These are phyloP conservation scores for Exobasidium rhododendri DNA, from an alignment of 1,284 basidiomycete genomes.

Conservation along the genomic window DNA sequence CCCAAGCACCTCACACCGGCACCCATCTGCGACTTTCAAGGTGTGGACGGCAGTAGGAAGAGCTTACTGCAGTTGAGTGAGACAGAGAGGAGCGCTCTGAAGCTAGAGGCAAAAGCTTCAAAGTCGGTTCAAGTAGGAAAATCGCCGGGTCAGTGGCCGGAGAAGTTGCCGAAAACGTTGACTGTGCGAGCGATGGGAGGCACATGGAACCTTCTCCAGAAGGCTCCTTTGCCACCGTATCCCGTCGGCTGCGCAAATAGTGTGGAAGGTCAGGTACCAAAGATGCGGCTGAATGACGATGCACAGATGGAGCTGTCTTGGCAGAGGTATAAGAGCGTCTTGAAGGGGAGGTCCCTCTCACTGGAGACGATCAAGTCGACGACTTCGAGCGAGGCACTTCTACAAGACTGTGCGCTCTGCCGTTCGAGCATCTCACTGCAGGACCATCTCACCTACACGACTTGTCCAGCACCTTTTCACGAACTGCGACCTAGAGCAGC, in stretches of 20 bases:
- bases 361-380: neutral
- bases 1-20: constrained; percentile 16
- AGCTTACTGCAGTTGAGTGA: constrained; percentile 1
- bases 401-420: neutral
- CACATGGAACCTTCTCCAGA: constrained; percentile 15
- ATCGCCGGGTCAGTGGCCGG: constrained; percentile 19
- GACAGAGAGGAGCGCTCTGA: constrained; percentile 3
- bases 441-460: constrained; percentile 62
- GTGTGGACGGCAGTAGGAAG: constrained; percentile 34
- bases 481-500: constrained; percentile 17
- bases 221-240: constrained; percentile 3
- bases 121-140: constrained; percentile 5
- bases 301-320: neutral
- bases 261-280: neutral
- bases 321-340: neutral
- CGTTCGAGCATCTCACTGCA: constrained; percentile 39
- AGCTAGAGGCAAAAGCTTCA: neutral
- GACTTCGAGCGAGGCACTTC: neutral
- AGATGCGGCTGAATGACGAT: constrained; percentile 5
- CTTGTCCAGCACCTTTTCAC: constrained; percentile 59
- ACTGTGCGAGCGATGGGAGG: constrained; percentile 18
- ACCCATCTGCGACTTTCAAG: constrained; percentile 39
- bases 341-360: neutral
- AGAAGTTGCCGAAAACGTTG: constrained; percentile 14
- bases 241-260: neutral